Base-by-base conservation (phyloP, 2,329 filamentous ascomycete genomes). In the Apiospora kogelbergensis region DNA sequence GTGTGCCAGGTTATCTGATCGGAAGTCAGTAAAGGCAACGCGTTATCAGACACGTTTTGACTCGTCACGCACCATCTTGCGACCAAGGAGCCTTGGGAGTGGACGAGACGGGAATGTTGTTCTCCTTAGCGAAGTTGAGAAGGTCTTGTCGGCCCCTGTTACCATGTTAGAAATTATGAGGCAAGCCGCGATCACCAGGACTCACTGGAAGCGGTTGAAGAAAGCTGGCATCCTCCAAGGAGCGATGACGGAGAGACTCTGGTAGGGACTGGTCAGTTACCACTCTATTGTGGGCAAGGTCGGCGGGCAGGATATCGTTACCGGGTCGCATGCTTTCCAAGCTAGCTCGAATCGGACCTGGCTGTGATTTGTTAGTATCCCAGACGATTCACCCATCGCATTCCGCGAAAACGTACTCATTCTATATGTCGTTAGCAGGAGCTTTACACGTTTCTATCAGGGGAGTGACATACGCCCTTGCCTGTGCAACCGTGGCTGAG, bases 101-200 rank as follows among this genome's bases (percentile, higher is more conserved):
- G 74, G 88, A 90, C 40, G 88, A 89, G 70, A 94, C 91, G 64
- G 91, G 91, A 71, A 94, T 93, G 78, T 86, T 86, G 74, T 88
- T 86, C 79, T 88, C 80, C 9, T 83, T 84, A 60, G 92, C 92
- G 77, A 91, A 94, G 79, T 93, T 88, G 65, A 94, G 86, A 63
- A 94, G 87, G 78, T 92, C 91, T 73, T 90, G 85, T 68, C 92
- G 89, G 75, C 92, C 91, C 81, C 75, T 71, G 67, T 26, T n/a
- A 64, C 69, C 20, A 67, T 53, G 46, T 53, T 13, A 53, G 46
- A 53, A 24, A 30, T 30, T 53, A 30, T 53, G 13, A 24, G 30
- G 46, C 46, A 53, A 30, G 46, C 3, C 24, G 46, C 15, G 24
- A 30, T 30, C 13, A 53, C 20, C 5, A 42, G 68, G 46, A 67